phyloP scores from a whole-genome alignment of 495 filamentous ascomycete genomes.

The Penicillium canescens region DNA sequence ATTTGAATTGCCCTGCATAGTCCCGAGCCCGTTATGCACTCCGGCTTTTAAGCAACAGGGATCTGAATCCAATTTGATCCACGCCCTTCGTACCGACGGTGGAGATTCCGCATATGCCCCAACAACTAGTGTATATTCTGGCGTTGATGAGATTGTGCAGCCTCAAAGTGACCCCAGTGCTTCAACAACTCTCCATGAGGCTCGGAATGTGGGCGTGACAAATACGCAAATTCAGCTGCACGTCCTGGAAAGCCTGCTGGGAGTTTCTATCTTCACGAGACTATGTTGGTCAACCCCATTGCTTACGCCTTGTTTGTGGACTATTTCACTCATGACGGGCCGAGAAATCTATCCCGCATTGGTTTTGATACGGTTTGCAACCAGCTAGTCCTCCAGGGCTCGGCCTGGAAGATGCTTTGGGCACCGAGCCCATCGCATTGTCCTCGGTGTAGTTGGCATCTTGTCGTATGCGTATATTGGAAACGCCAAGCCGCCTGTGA shows the following conservation, averaged over 20 bases:
- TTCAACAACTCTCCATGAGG: slow-evolving; percentile 35
- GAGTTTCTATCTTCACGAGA: slow-evolving; percentile 33
- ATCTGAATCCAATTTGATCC: slow-evolving; percentile 38
- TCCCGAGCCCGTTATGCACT: not conserved
- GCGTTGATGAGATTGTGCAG: slow-evolving; percentile 42
- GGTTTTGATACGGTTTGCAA: not conserved
- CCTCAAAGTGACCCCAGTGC: slow-evolving; percentile 37
- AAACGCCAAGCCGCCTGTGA: not conserved
- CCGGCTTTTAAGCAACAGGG: slow-evolving; percentile 36
- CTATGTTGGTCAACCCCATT: not conserved
- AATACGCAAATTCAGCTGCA: slow-evolving; percentile 41
- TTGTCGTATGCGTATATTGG: not conserved
- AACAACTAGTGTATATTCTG: slow-evolving; percentile 41
- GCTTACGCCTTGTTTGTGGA: slow-evolving; percentile 1
- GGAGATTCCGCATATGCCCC: slow-evolving; percentile 45
- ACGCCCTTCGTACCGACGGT: slow-evolving; percentile 29
- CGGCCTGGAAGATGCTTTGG: not conserved
- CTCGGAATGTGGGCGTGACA: slow-evolving; percentile 30
- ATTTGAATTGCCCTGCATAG: not conserved
- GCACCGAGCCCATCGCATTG: not conserved
- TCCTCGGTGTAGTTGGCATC: not conserved
- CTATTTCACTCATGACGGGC: not conserved
- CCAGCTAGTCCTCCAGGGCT: not conserved
- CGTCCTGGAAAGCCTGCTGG: slow-evolving; percentile 35
- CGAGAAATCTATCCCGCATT: not conserved